These are phyloP conservation scores for Lasiosphaeria miniovina DNA, from an alignment of 495 filamentous ascomycete genomes.

Conservation along the genomic window DNA sequence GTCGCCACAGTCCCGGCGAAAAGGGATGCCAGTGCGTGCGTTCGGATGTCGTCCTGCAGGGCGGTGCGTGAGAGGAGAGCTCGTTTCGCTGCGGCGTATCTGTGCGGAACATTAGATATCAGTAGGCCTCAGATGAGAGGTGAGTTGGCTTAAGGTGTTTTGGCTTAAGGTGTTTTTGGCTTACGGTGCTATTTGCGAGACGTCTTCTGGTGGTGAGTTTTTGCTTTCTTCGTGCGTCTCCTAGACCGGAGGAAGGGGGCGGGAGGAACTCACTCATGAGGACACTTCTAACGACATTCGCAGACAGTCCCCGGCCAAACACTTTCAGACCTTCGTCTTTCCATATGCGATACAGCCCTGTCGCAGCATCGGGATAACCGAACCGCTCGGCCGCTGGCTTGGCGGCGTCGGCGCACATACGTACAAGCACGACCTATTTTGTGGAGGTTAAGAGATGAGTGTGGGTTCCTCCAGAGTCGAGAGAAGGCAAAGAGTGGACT, in stretches of 20 bases:
- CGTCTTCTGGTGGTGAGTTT: conserved; percentile 20
- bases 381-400: conserved; percentile 58
- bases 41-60: conserved; percentile 33
- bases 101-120: neutral
- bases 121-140: neutral
- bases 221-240: neutral
- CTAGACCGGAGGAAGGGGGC: neutral
- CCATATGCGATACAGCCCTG: conserved; percentile 31
- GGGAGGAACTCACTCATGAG: conserved; percentile 35
- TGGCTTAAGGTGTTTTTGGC: neutral
- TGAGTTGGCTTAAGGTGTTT: too few species aligned
- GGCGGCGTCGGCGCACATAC: conserved; percentile 76
- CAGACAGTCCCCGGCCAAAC: conserved; percentile 34
- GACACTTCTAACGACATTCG: conserved; percentile 38
- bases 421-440: conserved; percentile 58
- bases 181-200: conserved; percentile 38
- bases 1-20: conserved; percentile 39
- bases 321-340: conserved; percentile 34
- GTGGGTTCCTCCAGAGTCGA: too few species aligned
- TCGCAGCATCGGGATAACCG: conserved; percentile 31
- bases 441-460: neutral
- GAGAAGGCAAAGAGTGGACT: too few species aligned
- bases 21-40: conserved; percentile 35
- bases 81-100: conserved; percentile 34
- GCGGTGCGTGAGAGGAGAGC: conserved; percentile 24